Conservation (phyloP, 2,329 filamentous ascomycete genomes). For the Botrytis squamosa region DNA sequence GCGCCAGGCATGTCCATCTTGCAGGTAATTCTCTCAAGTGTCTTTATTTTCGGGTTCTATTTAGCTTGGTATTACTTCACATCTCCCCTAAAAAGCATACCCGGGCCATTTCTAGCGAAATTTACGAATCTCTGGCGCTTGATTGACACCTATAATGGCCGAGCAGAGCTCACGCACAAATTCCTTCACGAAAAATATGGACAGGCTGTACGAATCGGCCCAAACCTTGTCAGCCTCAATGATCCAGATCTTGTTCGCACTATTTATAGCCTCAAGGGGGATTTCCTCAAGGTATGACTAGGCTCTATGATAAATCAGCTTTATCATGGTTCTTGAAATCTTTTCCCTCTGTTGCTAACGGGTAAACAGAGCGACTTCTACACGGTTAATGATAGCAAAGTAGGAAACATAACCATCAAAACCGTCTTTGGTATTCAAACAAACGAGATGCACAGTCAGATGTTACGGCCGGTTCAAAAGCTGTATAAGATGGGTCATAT, state of each 20-base stretch:
- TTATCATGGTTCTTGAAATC: neutral
- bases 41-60: neutral
- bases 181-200: slow-evolving; percentile 32
- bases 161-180: slow-evolving; percentile 25
- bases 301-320: no score
- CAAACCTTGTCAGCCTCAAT: slow-evolving; percentile 33
- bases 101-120: slow-evolving; percentile 35
- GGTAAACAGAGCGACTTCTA: slow-evolving; percentile 29
- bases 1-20: neutral
- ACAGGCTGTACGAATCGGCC: slow-evolving; percentile 31
- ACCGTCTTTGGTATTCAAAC: slow-evolving; percentile 31
- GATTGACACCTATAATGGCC: slow-evolving; percentile 27
- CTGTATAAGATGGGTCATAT: slow-evolving; percentile 33
- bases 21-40: neutral
- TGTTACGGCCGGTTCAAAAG: slow-evolving; percentile 33
- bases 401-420: slow-evolving; percentile 24
- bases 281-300: slow-evolving; percentile 29
- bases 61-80: slow-evolving; percentile 20
- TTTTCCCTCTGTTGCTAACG: neutral
- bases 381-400: slow-evolving; percentile 29
- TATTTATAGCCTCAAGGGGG: slow-evolving; percentile 26
- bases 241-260: slow-evolving; percentile 28
- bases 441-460: slow-evolving; percentile 26
- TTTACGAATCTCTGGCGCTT: slow-evolving; percentile 36
- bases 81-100: slow-evolving; percentile 28